These are phyloP conservation scores for Platanthera guangdongensis DNA, from an alignment of 106 monocot genomes.

Conservation along the genomic window DNA sequence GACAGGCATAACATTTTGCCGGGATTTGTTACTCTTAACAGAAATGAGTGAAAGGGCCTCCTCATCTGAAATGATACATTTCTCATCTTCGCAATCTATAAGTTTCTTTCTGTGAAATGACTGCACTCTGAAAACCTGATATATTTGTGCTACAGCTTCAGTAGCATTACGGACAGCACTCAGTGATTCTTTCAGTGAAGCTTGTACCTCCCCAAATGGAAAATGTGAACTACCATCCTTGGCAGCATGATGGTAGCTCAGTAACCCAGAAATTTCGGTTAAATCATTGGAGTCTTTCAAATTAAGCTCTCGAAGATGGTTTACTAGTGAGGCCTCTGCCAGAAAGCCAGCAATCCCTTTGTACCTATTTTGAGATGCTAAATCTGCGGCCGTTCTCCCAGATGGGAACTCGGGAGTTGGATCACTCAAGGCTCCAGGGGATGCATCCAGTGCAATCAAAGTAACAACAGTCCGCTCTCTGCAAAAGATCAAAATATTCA, in stretches of 20 bases:
- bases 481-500: conserved; percentile 8
- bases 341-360: conserved; percentile 96
- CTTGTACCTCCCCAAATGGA: conserved; percentile 24
- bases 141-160: conserved; percentile 78
- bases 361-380: conserved; percentile 85
- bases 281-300: conserved; percentile 50
- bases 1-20: conserved; percentile 43
- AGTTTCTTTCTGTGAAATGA: conserved; percentile 88
- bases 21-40: conserved; percentile 28
- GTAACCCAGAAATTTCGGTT: conserved; percentile 22
- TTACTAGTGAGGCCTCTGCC: conserved; percentile 68
- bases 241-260: conserved; percentile 23
- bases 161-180: conserved; percentile 76
- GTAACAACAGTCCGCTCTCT: conserved; percentile 68
- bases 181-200: conserved; percentile 46
- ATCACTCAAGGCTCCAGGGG: conserved; percentile 68
- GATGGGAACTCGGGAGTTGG: conserved; percentile 66
- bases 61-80: conserved; percentile 57
- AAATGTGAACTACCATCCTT: conserved; percentile 13
- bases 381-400: conserved; percentile 92
- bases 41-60: conserved; percentile 58
- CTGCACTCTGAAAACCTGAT: conserved; percentile 78
- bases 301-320: conserved; percentile 58
- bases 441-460: conserved; percentile 55
- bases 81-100: conserved; percentile 39